phyloP scores from a whole-genome alignment of 805 yeast genomes.

The Hanseniaspora nectarophila region DNA sequence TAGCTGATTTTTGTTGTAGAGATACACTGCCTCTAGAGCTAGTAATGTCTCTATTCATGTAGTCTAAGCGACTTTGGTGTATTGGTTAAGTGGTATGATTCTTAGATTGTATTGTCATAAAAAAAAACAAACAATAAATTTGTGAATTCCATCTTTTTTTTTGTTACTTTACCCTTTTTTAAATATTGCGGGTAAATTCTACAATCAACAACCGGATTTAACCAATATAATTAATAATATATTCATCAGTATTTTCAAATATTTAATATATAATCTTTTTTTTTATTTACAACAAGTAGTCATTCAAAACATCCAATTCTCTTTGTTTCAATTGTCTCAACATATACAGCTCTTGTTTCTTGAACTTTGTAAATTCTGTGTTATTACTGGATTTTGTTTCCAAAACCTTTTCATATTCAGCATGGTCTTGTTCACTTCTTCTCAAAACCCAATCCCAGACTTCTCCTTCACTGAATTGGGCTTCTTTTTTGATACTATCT shows the following conservation, averaged over 20 bases:
- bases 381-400: neutral
- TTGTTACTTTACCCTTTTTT: no score
- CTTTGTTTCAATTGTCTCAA: slow-evolving; percentile 4
- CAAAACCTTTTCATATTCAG: neutral
- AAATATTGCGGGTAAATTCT: no score
- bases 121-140: no score
- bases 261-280: no score
- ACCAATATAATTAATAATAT: no score
- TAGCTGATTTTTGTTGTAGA: neutral
- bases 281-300: no score
- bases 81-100: neutral
- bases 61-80: neutral
- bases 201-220: no score
- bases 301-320: neutral
- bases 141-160: no score
- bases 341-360: slow-evolving; percentile 1
- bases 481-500: neutral
- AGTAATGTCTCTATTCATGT: neutral
- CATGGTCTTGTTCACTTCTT: neutral
- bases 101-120: no score
- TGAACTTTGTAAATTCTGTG: neutral
- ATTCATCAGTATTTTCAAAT: no score
- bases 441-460: slow-evolving; percentile 7
- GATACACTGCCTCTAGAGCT: neutral
- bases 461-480: neutral